Evolutionary conservation across 306 rosid genomes (phyloP).

Genomic region (Dryas alaskensis): DNA sequence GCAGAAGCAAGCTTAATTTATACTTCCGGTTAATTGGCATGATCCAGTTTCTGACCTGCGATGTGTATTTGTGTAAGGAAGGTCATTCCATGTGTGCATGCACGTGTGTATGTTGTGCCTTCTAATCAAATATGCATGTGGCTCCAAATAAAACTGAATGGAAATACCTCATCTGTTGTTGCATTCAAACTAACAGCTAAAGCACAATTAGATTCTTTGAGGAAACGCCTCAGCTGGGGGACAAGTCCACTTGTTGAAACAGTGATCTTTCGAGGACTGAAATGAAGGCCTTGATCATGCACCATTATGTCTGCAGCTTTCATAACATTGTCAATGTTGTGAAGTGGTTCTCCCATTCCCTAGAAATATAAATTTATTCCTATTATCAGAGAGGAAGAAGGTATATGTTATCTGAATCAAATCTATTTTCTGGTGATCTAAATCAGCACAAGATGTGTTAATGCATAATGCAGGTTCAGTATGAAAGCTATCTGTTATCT

Average conservation of each 20-base stretch:
- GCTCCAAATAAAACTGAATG: constrained; percentile 22
- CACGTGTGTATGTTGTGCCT: not conserved
- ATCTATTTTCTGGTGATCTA: not conserved
- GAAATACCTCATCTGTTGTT: constrained; percentile 80
- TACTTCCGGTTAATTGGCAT: constrained; percentile 94
- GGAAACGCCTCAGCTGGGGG: constrained; percentile 84
- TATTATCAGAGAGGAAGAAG: constrained; percentile 25
- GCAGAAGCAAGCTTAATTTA: constrained; percentile 70
- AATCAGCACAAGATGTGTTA: not conserved
- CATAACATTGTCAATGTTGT: constrained; percentile 87
- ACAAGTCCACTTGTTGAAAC: constrained; percentile 96
- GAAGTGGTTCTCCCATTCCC: constrained; percentile 99
- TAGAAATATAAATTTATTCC: constrained; percentile 28
- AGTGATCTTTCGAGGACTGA: constrained; percentile 94
- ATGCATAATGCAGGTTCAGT: not conserved
- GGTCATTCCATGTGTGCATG: constrained; percentile 17
- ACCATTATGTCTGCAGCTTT: constrained; percentile 89
- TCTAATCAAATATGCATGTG: not conserved
- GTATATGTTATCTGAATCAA: not conserved
- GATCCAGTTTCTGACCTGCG: constrained; percentile 91
- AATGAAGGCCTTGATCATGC: constrained; percentile 87
- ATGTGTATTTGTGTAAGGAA: constrained; percentile 22
- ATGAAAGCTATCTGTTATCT: too few species aligned
- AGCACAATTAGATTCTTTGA: constrained; percentile 70
- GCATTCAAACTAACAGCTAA: constrained; percentile 97